phyloP scores from a whole-genome alignment of 2,329 filamentous ascomycete genomes.

The Ophiostoma montium region DNA sequence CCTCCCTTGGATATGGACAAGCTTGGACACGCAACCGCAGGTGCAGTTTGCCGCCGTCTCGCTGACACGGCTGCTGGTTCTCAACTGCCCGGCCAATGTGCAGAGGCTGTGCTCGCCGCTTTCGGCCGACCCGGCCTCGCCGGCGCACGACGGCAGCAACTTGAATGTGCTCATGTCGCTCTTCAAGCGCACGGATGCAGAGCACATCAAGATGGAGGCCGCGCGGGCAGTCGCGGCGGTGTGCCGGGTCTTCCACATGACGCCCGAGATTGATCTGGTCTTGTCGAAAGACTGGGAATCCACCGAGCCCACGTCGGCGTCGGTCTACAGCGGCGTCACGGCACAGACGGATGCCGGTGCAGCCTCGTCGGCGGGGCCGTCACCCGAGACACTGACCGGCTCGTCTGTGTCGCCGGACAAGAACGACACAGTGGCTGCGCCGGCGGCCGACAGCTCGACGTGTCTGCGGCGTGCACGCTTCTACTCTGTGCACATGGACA shows the following conservation, averaged over 20 bases:
- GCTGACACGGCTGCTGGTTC: conserved; percentile 40
- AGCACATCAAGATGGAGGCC: conserved; percentile 46
- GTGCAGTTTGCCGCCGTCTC: conserved; percentile 47
- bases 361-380: neutral
- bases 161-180: conserved; percentile 26
- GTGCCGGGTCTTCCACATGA: conserved; percentile 40
- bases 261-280: conserved; percentile 9
- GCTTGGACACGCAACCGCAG: conserved; percentile 35
- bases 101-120: conserved; percentile 30
- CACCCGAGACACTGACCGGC: neutral
- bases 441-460: neutral
- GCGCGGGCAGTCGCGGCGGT: conserved; percentile 37
- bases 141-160: conserved; percentile 20
- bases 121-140: conserved; percentile 22
- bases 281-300: conserved; percentile 23
- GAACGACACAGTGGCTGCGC: neutral
- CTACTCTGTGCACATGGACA: conserved; percentile 28
- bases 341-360: conserved; percentile 1
- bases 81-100: conserved; percentile 38
- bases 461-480: conserved; percentile 21
- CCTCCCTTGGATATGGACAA: conserved; percentile 39
- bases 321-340: conserved; percentile 10
- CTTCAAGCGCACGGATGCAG: conserved; percentile 30
- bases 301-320: conserved; percentile 10
- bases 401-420: neutral